phyloP scores from a whole-genome alignment of 140 eudicot species.

The Eryngium alpinum region DNA sequence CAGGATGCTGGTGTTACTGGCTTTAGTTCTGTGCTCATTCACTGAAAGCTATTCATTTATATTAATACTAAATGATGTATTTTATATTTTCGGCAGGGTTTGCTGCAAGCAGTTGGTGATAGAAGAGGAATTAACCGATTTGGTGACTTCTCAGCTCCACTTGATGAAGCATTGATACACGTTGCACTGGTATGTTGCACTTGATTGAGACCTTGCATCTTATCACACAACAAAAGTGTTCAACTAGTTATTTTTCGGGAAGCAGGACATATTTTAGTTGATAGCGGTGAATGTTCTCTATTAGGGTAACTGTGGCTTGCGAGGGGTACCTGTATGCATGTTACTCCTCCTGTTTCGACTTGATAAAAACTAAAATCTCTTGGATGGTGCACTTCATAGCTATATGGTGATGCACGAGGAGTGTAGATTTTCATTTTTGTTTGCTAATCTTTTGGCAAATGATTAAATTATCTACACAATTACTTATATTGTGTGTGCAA shows the following conservation, averaged over 20 bases:
- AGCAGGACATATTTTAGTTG: neutral
- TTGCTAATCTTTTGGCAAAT: neutral
- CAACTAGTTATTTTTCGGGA: neutral
- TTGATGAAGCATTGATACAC: constrained; percentile 86
- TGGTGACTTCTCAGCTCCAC: constrained; percentile 97
- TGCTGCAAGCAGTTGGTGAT: constrained; percentile 90
- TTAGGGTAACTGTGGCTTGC: too few species aligned
- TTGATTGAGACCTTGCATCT: neutral
- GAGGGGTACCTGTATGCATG: neutral
- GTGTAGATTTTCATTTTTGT: neutral
- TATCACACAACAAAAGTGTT: neutral
- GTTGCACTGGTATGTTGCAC: constrained; percentile 64
- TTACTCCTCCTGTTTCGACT: neutral
- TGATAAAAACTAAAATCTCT: neutral
- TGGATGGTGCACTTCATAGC: neutral
- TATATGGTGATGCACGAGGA: neutral
- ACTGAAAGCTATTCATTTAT: neutral
- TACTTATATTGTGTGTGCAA: neutral
- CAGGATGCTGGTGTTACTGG: neutral
- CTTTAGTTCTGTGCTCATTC: neutral
- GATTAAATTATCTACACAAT: too few species aligned
- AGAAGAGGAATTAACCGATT: constrained; percentile 89
- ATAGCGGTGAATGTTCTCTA: too few species aligned
- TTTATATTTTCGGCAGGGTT: constrained; percentile 47
- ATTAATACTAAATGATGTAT: neutral